Base-by-base conservation (phyloP, 139 green algal genomes). In the Zygnema circumcarinatum region DNA sequence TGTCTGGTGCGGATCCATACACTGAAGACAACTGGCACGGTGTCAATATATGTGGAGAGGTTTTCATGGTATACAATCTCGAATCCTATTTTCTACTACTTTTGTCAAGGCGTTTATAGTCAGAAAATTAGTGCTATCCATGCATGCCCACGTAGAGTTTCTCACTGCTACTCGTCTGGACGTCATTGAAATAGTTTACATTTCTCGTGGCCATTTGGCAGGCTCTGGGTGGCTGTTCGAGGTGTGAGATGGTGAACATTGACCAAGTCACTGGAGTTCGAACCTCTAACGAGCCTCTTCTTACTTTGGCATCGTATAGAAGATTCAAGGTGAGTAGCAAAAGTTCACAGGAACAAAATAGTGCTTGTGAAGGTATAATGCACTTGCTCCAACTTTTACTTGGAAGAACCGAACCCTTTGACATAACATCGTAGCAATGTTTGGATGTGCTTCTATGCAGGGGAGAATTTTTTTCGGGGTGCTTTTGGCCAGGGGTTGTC, bases 161-260 rank as follows among this genome's bases (percentile, higher is more conserved):
- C 56, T 72, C 29, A 29, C 29, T 72, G 56, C 29, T 35, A 29
- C 29, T 72, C 56, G 29, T 72, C 56, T 72, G 56, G 56, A 29
- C 56, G 56, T 72, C 29, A 72, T 72, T 29, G 29, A 72, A 72
- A 35, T 72, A 29, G 56, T 72, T 72, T 29, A 35, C 56, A 25
- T 41, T 11, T 78, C 69, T 41, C 35, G 7, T 78, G 7, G 36
- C 35, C 69, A 53, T 41, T 11, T 78, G 35, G 75, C 75, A 83
- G 75, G 32, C 38, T 38, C 38, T 83, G 11, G 75, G 75, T 53
- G 75, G 36, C 16, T 83, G 75, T 56, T 35, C 33, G 2, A 16
- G 75, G n/a, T 83, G 75, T 25, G 36, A 83, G 20, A 83, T 83
- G 75, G 38, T 83, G 39, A 83, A 83, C 32, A 3, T 38, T 3